Conservation (phyloP, 257 asterid genomes). For the Fraxinus americana region DNA sequence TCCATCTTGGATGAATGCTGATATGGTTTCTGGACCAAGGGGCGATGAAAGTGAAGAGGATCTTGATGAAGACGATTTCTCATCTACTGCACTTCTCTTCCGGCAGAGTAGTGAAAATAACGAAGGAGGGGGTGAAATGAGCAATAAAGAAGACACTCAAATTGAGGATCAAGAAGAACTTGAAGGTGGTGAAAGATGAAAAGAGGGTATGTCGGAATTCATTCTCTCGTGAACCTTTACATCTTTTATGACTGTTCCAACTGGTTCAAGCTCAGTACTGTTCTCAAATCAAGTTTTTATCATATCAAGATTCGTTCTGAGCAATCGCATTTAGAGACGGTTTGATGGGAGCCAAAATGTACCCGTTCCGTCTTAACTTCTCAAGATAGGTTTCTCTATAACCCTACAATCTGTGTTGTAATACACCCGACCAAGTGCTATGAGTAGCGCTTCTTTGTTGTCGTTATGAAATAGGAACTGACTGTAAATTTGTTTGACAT, state of each 20-base stretch:
- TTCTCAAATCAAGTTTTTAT: not conserved
- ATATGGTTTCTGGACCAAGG: slow-evolving; percentile 28
- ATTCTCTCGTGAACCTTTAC: not conserved
- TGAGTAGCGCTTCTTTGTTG: not conserved
- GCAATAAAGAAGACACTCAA: slow-evolving; percentile 72
- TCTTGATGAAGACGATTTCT: slow-evolving; percentile 55
- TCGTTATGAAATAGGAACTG: not conserved
- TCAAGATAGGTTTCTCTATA: not conserved
- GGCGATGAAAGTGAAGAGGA: slow-evolving; percentile 58
- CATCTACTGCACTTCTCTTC: slow-evolving; percentile 56
- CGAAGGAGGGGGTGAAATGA: slow-evolving; percentile 55
- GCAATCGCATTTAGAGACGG: not conserved
- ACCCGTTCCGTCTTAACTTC: not conserved
- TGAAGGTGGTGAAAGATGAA: slow-evolving; percentile 84
- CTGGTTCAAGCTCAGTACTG: not conserved
- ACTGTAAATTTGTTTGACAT: not conserved
- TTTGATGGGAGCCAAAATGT: not conserved
- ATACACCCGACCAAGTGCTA: too few relatives aligned
- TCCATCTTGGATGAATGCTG: slow-evolving; percentile 69
- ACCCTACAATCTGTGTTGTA: not conserved
- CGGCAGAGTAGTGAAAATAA: slow-evolving; percentile 46
- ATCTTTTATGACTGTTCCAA: not conserved
- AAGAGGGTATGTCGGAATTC: not conserved
- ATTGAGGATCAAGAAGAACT: slow-evolving; percentile 97
- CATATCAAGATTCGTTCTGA: not conserved